Percentiles rank a stretch among this genome's conserved stretches.
Conservation (phyloP, 768 basidiomycete genomes). For the Neoboletus subvelutipes region DNA sequence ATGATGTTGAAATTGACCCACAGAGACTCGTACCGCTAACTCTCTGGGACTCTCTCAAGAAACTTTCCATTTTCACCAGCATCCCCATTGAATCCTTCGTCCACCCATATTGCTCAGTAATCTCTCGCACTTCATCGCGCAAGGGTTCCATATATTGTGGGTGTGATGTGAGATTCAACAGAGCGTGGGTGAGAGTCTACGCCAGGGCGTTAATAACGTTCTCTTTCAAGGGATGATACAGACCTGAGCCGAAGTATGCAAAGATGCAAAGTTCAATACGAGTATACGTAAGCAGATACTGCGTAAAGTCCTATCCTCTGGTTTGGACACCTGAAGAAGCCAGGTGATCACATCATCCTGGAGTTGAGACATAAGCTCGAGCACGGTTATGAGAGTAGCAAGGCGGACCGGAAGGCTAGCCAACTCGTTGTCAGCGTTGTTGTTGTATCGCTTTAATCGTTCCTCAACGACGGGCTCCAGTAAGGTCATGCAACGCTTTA, state of each 20-base stretch:
- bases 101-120: conserved; percentile 34
- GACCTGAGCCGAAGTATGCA: conserved; percentile 38
- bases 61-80: conserved; percentile 42
- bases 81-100: conserved; percentile 33
- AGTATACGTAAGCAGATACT: conserved; percentile 36
- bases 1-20: conserved; percentile 16
- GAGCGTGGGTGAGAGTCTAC: conserved; percentile 37
- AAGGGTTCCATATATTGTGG: conserved; percentile 41
- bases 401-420: conserved; percentile 34
- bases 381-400: neutral
- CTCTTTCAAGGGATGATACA: conserved; percentile 1
- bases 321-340: conserved; percentile 38
- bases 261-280: conserved; percentile 37
- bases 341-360: conserved; percentile 42
- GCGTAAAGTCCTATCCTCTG: conserved; percentile 27
- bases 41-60: conserved; percentile 43
- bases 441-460: conserved; percentile 30
- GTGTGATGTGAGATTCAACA: conserved; percentile 40
- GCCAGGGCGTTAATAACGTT: conserved; percentile 3
- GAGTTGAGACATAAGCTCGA: conserved; percentile 3
- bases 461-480: conserved; percentile 35
- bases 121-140: conserved; percentile 39
- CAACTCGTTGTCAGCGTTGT: conserved; percentile 20
- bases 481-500: conserved; percentile 29
- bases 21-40: conserved; percentile 34